Evolutionary conservation across 441 rosid genomes (phyloP), one percentile per base, ranked within the genome.

Genomic region (Gossypium schwendimanii): DNA sequence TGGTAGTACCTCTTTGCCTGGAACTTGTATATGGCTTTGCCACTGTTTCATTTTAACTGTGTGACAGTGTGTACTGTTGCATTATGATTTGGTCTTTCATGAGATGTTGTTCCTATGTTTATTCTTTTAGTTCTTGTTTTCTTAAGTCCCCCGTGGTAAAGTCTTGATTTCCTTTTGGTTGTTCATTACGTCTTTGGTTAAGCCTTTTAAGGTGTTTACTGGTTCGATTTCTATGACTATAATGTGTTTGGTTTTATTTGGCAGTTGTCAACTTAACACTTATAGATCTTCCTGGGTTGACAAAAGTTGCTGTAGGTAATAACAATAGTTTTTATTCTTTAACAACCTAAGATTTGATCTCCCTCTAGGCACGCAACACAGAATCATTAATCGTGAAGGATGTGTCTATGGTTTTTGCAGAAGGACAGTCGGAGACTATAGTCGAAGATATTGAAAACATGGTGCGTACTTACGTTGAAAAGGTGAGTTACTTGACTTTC

Each of bases 261-360:
- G 78, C 97, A 95, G 98, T 95, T 80, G 99, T 95, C 82, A 93
- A 95, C 80, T 82, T 95, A 83, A 95, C 99, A 64, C 90, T 95
- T 72, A 89, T 95, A 73, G 99, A 95, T 90, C 94, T 95, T 79
- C 99, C 99, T 75, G 99, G 99, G 26, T 87, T 95, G 93, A 95
- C 99, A 2, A 95, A 95, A 86, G 99, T 95, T 77, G 99, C 98
- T 76, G 96, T 91, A 81, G 99, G 98, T 95, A 90, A 90, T 76
- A 68, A 47, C n/a, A 36, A 55, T 17, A 11, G 23, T 73, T 76
- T 41, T 44, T 57, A 3, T 59, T 5, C 61, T 33, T 53, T 44
- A 50, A 28, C 62, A 58, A 49, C 28, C 14, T 58, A 7, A 41
- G 70, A 49, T 45, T 73, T 71, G 31, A 50, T 58, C 52, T 36